Evolutionary conservation across 2,329 filamentous ascomycete species (phyloP), one percentile per base, ranked within the genome.

Genomic region (Fusarium virguliforme): DNA sequence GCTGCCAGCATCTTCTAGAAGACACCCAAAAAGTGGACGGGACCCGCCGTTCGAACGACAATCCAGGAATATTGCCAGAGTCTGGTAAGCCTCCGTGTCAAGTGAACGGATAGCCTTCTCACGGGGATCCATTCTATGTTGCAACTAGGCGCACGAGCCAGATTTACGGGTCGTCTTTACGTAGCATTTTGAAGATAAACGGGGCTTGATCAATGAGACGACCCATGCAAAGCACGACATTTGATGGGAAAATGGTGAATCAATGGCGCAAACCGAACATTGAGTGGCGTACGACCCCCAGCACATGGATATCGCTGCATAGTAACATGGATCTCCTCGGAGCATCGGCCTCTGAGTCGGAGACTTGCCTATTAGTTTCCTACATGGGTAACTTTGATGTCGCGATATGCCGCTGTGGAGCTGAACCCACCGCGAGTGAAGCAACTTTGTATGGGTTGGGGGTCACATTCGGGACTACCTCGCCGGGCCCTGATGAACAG

Each of bases 171-270:
- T 12, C 46, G 7, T 15, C 46, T 50, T 50, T 50, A 50, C 46
- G 46, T 50, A 50, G 46, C 18, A 50, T 50, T 50, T 50, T 50
- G 26, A 15, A 50, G 46, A 50, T 50, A 50, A 50, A 50, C 46
- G 46, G 46, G 46, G 30, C 46, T 50, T 9, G n/a, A 32, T n/a
- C 46, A 50, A 50, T 50, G n/a, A 32, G 28, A 50, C 15, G 22
- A n/a, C 8, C 22, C 28, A 8, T 32, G 12, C 2, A 6, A 15
- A 35, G 35, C 43, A 57, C 54, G 53, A 50, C 54, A 58, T 58
- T 57, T 38, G n/a, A 22, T 51, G 34, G 34, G 41, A 26, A 51
- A 63, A 57, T 58, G 48, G 34, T 40, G 4, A 57, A 63, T 63
- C 35, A 57, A 60, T 60, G 43, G 34, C 58, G 58, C 32, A 37